phyloP scores from a whole-genome alignment of 352 stramenopile species.

The Achlya hypogyna region DNA sequence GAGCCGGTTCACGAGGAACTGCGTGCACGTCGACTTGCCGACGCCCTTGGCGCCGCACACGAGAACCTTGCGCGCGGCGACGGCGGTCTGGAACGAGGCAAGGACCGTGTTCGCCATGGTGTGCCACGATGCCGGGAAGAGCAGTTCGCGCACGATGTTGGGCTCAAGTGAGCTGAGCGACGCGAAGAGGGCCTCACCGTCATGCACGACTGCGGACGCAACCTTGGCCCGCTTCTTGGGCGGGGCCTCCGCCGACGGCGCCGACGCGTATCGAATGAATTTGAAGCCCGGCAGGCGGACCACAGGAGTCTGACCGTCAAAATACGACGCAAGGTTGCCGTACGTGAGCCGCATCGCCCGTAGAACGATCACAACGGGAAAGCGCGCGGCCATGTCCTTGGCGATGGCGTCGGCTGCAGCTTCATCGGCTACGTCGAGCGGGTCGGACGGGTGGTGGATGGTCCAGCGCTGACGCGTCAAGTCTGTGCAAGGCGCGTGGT shows the following conservation, averaged over 20 bases:
- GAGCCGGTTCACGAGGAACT: slow-evolving; percentile 89
- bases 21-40: slow-evolving; percentile 93
- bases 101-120: slow-evolving; percentile 36
- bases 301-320: slow-evolving; percentile 32
- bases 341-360: slow-evolving; percentile 49
- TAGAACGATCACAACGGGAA: slow-evolving; percentile 67
- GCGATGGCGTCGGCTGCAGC: slow-evolving; percentile 57
- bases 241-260: neutral
- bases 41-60: slow-evolving; percentile 93
- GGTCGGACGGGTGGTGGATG: neutral
- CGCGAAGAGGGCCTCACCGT: neutral
- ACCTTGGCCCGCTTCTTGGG: slow-evolving; percentile 4
- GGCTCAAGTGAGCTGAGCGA: slow-evolving; percentile 12
- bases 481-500: slow-evolving; percentile 13
- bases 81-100: slow-evolving; percentile 24
- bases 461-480: neutral
- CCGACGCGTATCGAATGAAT: slow-evolving; percentile 53
- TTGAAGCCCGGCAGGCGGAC: slow-evolving; percentile 74
- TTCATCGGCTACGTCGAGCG: slow-evolving; percentile 56
- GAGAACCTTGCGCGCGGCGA: slow-evolving; percentile 51
- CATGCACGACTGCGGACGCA: neutral
- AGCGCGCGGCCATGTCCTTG: slow-evolving; percentile 43
- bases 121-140: slow-evolving; percentile 49
- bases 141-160: slow-evolving; percentile 1
- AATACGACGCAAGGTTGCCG: slow-evolving; percentile 71